Evolutionary conservation across 140 eudicot genomes (phyloP), one percentile per base, ranked within the genome.

Genomic region (Anethum foeniculum): DNA sequence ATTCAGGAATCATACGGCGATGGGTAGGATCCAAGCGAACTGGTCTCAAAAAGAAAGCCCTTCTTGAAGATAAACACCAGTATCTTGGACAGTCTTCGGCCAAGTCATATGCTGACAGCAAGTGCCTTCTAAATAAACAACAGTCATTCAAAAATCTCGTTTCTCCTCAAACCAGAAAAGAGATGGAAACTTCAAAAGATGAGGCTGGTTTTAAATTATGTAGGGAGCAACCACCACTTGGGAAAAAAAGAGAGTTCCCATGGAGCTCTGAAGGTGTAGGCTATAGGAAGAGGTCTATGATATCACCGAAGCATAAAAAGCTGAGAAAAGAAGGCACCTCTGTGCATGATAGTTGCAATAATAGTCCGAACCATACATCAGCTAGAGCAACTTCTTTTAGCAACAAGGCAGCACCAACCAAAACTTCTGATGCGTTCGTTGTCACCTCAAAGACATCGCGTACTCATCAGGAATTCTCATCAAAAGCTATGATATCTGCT

Each of bases 21-120:
- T 86, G 90, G 95, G 89, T 82, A 2, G 79, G 90, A 80, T 89
- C 96, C 46, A 87, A 85, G 78, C 75, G 91, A 84, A 86, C 86
- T 34, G 78, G 64, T 81, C 86, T 80, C 18, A 75, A 82, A 34
- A 86, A 84, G 87, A 93, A 88, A 82, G 68, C 38, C 73, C 65
- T 65, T 28, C 48, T 15, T 60, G 77, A 74, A 54, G 84, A 9
- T n/a, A 81, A 64, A 34, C 71, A 51, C 36, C 86, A 52, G 41
- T 82, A 41, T 56, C 52, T 82, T 6, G 69, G 69, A 30, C 71
- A 32, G 83, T 64, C 48, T n/a, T 15, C 21, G 27, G 68, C 79
- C 23, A 77, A 80, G 74, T 49, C 77, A 78, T 44, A 38, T 67
- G 7, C 16, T 7, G 79, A 73, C 69, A 80, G 82, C 71, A 56